Base-by-base conservation (phyloP, 306 rosid genomes). In the Cajanus cajan region DNA sequence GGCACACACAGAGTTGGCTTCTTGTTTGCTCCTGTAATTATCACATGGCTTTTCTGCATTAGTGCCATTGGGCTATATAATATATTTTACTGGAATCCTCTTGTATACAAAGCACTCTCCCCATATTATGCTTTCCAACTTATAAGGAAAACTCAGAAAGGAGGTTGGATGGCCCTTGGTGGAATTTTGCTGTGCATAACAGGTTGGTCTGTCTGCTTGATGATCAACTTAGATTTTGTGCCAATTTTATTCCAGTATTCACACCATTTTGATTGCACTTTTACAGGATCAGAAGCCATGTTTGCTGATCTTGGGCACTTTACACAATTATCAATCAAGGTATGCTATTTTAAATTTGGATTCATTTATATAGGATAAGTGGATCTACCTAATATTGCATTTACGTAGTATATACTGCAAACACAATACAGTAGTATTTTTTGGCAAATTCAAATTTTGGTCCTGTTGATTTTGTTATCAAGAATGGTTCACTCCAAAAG, bases 221-320 rank as follows among this genome's bases (percentile, higher is more conserved):
- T 80, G 75, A 34, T 62, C 80, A 68, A 58, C 25, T 59, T 73
- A 31, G 36, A 15, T 61, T 15, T 33, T 31, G 14, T 31, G 19
- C 18, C 43, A 48, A 55, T 74, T 72, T 74, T 71, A 52, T 78
- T 68, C 31, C 54, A 19, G 43, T 54, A 25, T 61, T 71, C 59
- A 33, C 68, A 28, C 37, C 18, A 36, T 78, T 59, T 81, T 78
- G 48, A 24, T 86, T 57, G 68, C 45, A 31, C 54, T 25, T 61
- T 31, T 48, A 47, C 90, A 95, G 98, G 98, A 70, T 93, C 96
- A 7, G 98, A 95, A 87, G 98, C 98, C 58, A 95, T 95, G 98
- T 95, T 95, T 87, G 98, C 97, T 84, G 98, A 95, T 88, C 98
- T 95, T 43, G 98, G 98, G 21, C 98, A 95, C 89, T 95, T 95